Conservation (phyloP, 1,284 basidiomycete genomes). For the Pascua guehoae region DNA sequence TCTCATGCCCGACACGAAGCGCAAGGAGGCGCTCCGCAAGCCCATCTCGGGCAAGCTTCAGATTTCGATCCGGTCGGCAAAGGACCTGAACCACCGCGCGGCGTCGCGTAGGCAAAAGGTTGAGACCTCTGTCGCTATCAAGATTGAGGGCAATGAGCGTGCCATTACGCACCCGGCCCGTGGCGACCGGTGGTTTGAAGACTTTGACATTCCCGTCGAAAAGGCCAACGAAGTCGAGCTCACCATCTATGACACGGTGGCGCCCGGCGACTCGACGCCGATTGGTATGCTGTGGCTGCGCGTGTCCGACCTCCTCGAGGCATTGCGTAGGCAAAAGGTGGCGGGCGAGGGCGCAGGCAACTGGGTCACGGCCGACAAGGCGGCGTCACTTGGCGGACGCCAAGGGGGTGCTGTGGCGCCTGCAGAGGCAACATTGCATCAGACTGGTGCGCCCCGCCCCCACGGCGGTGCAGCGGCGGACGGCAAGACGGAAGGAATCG, state of each 20-base stretch:
- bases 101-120: constrained; percentile 58
- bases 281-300: constrained; percentile 96
- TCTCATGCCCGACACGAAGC: constrained; percentile 67
- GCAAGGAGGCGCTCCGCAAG: constrained; percentile 85
- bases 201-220: constrained; percentile 93
- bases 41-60: constrained; percentile 90
- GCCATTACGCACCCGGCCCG: constrained; percentile 88
- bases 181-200: constrained; percentile 95
- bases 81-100: constrained; percentile 92
- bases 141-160: constrained; percentile 91
- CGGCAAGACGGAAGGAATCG: constrained; percentile 68
- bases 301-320: constrained; percentile 92
- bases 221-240: constrained; percentile 99
- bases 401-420: constrained; percentile 26
- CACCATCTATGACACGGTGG: constrained; percentile 89
- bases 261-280: constrained; percentile 73
- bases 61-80: constrained; percentile 81
- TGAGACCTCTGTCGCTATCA: constrained; percentile 90
- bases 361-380: constrained; percentile 79
- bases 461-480: constrained; percentile 18
- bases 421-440: constrained; percentile 36
- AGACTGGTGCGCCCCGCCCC: constrained; percentile 4
- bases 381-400: constrained; percentile 42
- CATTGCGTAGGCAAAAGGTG: constrained; percentile 87
- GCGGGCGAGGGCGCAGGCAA: constrained; percentile 70